Base-by-base conservation (phyloP, 129 eudicot species). In the Sambucus nigra region DNA sequence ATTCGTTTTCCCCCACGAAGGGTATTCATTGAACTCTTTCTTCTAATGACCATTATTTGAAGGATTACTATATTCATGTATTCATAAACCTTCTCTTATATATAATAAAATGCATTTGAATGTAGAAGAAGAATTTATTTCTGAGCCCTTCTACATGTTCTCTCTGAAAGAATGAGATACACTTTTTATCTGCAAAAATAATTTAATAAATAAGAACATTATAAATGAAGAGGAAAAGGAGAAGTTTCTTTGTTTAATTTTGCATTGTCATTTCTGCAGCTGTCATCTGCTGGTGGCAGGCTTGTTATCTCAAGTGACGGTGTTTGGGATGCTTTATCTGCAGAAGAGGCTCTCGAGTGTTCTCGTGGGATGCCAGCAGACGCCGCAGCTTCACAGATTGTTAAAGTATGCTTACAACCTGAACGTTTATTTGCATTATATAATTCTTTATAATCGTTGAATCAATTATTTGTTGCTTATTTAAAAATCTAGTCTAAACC, bases 281-380 rank as follows among this genome's bases (percentile, higher is more conserved):
- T 92, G 53, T 73, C 99, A 45, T 69, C 96, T 27, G 75, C 85
- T 31, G 99, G 99, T 64, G 99, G 99, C 40, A 70, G 96, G 74
- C 82, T 92, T 67, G 53, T 92, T 33, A 70, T 92, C 65, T 76
- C 96, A 35, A 92, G 99, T 47, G 99, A 92, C 38, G 99, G 99
- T 57, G 99, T 92, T 38, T 92, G 99, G 99, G 99, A 92, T 73
- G 94, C 95, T 50, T 27, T 92, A 73, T 64, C 87, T 53, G 88
- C 94, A 32, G 99, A 92, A 75, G 57, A 69, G 8, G 91, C 94
- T 54, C 65, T 83, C 42, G 81, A 82, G 26, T 92, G 94, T 69
- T 74, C 82, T 46, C 83, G 94, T 53, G 94, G 94, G 50, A 75
- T 86, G 84, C 78, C 82, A 55, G 70, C 96, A 57, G 99, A 92